These are phyloP conservation scores for Eremochloa ophiuroides DNA, from an alignment of 176 grass and related monocot species.

Conservation along the genomic window DNA sequence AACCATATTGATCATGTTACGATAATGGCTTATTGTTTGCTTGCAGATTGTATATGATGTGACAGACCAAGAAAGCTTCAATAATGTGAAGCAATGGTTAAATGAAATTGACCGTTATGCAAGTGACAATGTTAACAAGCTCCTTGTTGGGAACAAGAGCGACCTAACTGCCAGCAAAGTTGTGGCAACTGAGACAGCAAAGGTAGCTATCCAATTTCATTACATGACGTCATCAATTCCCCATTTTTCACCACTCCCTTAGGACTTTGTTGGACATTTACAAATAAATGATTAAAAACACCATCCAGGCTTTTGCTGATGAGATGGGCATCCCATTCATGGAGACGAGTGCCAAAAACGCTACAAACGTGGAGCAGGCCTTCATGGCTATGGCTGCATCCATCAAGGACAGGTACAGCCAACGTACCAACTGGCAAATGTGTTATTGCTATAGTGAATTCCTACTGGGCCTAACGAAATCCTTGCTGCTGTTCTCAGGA, in stretches of 20 bases:
- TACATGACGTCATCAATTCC: background rate
- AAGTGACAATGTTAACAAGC: conserved; percentile 82
- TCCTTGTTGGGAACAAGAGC: conserved; percentile 77
- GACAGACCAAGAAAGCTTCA: conserved; percentile 87
- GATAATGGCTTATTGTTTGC: background rate
- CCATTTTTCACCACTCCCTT: background rate
- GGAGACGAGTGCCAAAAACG: conserved; percentile 76
- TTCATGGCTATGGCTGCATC: conserved; percentile 71
- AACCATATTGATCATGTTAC: background rate
- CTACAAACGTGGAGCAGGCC: conserved; percentile 65
- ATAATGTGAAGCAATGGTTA: conserved; percentile 84
- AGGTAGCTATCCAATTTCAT: conserved; percentile 24
- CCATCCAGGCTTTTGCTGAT: conserved; percentile 63
- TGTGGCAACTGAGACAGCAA: conserved; percentile 67
- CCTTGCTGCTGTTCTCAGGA: conserved; percentile 23
- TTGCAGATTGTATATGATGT: conserved; percentile 76
- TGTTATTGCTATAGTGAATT: background rate
- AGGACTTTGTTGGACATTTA: background rate
- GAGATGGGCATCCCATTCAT: conserved; percentile 73
- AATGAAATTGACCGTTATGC: conserved; percentile 88
- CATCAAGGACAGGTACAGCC: conserved; percentile 58
- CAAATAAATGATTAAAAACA: background rate
- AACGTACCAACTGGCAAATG: background rate
- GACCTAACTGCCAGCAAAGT: conserved; percentile 80
- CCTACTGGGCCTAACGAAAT: background rate